Conservation (phyloP, 2,329 filamentous ascomycete species). For the Aureobasidium sp. region DNA sequence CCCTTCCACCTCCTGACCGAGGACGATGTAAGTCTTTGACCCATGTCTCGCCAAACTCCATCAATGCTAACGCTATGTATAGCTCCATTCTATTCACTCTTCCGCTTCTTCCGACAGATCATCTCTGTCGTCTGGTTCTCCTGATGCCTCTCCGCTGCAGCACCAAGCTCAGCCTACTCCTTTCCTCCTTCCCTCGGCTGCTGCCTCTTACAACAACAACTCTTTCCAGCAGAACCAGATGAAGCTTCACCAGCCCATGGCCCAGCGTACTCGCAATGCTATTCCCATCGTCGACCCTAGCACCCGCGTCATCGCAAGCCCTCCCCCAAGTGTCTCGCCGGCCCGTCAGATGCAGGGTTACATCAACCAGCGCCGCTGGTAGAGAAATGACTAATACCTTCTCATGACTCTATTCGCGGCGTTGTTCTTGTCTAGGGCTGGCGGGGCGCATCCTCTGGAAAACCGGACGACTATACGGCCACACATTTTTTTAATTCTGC, state of each 20-base stretch:
- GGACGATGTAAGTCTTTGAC: conserved; percentile 61
- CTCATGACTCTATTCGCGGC: conserved; percentile 14
- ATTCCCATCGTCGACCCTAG: conserved; percentile 97
- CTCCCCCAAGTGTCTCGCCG: conserved; percentile 64
- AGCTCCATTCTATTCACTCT: conserved; percentile 80
- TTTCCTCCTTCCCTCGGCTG: conserved; percentile 59
- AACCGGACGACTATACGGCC: conserved; percentile 10
- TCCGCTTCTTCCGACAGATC: conserved; percentile 86
- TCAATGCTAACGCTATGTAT: conserved; percentile 15
- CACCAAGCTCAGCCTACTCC: conserved; percentile 67
- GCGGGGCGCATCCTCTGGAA: conserved; percentile 16
- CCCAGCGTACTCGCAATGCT: conserved; percentile 83
- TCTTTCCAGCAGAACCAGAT: conserved; percentile 38
- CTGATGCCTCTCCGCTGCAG: conserved; percentile 83
- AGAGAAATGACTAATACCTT: conserved; percentile 12
- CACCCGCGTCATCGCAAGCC: conserved; percentile 84
- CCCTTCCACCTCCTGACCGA: conserved; percentile 79
- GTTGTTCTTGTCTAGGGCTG: conserved; percentile 16
- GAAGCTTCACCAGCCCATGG: conserved; percentile 85
- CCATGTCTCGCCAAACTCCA: background rate
- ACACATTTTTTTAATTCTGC: conserved; percentile 12
- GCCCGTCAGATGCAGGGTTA: conserved; percentile 54
- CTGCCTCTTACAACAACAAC: conserved; percentile 37
- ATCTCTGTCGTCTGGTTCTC: conserved; percentile 88
- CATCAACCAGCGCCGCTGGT: conserved; percentile 41